Evolutionary conservation across 2,329 filamentous ascomycete genomes (phyloP), one percentile per base, ranked within the genome.

Genomic region (Ascochyta pisi): DNA sequence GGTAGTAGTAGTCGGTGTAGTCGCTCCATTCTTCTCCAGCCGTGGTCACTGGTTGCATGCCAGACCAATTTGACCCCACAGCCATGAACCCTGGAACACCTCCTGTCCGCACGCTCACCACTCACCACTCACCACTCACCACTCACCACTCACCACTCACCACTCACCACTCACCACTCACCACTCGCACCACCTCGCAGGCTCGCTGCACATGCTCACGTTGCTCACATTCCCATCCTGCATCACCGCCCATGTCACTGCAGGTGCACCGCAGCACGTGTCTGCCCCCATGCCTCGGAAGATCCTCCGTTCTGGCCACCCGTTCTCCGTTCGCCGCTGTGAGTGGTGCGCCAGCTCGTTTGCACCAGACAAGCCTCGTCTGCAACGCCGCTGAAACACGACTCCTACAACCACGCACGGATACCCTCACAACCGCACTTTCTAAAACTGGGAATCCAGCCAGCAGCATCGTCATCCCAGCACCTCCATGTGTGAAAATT

Each of bases 331-430:
- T 33, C 24, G 5, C 5, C 24, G 24, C 8, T 26, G 24, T 26
- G 24, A 26, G 24, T 26, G 24, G 24, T 48, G 51, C 47, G 35
- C 41, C 52, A 57, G 40, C 41, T 40, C 56, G 37, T 54, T 56
- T 61, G 31, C 48, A 38, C 35, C 49, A 47, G 34, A 46, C 43
- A 51, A 24, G 29, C 16, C 26, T 31, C 15, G 37, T 54, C 59
- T 69, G 71, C 70, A 67, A 74, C 71, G 57, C n/a, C 45, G 40
- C 43, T 73, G 70, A 74, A 74, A 74, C 71, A 29, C 43, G 16
- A 23, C 56, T 64, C 60, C 38, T 57, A 66, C 68, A 63, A 43
- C 50, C 41, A 16, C 37, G 54, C 54, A 58, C 61, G 61, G 64
- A 26, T 57, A 37, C 37, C 52, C 55, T 37, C 48, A 39, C 43